A percentile compares a stretch with the other conserved stretches of the same genome.
Conservation (phyloP, 2,329 filamentous ascomycete genomes). For the Botrytis aclada region DNA sequence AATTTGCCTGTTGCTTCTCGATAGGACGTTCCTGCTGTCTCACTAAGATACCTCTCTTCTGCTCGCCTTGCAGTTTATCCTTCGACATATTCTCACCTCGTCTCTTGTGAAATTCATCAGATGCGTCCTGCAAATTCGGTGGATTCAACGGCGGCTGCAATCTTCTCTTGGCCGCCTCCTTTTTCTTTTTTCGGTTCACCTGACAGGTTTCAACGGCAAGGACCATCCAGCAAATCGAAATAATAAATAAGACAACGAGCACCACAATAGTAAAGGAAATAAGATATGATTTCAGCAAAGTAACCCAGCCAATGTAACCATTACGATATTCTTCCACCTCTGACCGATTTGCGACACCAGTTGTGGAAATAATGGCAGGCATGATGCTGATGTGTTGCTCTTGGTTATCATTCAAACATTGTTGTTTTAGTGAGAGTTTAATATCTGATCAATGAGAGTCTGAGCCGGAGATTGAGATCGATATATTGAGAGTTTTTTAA, state of each 20-base stretch:
- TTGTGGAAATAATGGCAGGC: neutral
- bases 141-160: too few relatives aligned
- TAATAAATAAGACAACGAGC: too few relatives aligned
- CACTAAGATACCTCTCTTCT: neutral
- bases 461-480: neutral
- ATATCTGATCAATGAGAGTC: neutral
- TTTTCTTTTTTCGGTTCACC: neutral
- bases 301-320: neutral
- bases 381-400: neutral
- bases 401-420: neutral
- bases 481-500: neutral
- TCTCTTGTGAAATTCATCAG: neutral
- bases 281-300: too few relatives aligned
- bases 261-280: too few relatives aligned
- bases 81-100: neutral
- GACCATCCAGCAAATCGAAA: too few relatives aligned
- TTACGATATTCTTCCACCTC: neutral
- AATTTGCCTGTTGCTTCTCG: neutral
- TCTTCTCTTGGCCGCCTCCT: neutral
- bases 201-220: neutral
- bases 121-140: neutral
- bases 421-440: neutral
- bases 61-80: neutral
- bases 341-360: neutral
- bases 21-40: fast-evolving